Conservation (phyloP, 441 rosid species). For the Adansonia madagascariensis region DNA sequence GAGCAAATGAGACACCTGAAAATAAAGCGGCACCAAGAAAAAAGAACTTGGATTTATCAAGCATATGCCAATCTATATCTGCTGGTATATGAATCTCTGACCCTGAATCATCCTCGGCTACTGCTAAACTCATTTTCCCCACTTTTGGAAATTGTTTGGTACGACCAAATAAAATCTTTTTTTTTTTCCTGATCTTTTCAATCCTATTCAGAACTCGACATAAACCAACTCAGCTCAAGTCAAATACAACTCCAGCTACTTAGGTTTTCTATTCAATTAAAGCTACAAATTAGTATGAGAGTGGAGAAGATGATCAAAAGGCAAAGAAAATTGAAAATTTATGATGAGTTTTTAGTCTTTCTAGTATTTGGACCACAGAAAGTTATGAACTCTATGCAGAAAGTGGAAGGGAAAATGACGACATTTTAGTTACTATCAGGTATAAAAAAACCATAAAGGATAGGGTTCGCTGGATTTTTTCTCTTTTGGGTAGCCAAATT, state of each 20-base stretch:
- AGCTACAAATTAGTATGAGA: background rate
- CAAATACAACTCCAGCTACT: too few relatives aligned
- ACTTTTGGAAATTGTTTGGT: conserved; percentile 38
- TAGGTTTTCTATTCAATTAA: too few relatives aligned
- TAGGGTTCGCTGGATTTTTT: conserved; percentile 25
- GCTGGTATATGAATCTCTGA: conserved; percentile 63
- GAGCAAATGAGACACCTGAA: conserved; percentile 68
- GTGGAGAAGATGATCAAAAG: background rate
- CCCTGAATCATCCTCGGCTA: conserved; percentile 56
- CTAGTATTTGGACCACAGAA: background rate
- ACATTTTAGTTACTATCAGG: background rate
- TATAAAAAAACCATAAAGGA: conserved; percentile 8
- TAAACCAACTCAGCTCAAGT: conserved; percentile 18
- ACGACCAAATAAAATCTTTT: background rate
- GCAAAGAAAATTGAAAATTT: background rate
- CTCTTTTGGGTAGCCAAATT: conserved; percentile 44
- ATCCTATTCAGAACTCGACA: conserved; percentile 9
- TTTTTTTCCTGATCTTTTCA: background rate
- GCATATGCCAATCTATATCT: conserved; percentile 82
- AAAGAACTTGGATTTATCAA: conserved; percentile 74
- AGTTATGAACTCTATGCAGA: background rate
- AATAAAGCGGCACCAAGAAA: conserved; percentile 71
- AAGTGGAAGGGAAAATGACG: background rate
- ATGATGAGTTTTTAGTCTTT: background rate
- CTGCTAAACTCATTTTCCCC: conserved; percentile 66